A percentile compares a stretch with the other conserved stretches of the same genome.
Conservation (phyloP, 441 rosid species). For the Hura crepitans region DNA sequence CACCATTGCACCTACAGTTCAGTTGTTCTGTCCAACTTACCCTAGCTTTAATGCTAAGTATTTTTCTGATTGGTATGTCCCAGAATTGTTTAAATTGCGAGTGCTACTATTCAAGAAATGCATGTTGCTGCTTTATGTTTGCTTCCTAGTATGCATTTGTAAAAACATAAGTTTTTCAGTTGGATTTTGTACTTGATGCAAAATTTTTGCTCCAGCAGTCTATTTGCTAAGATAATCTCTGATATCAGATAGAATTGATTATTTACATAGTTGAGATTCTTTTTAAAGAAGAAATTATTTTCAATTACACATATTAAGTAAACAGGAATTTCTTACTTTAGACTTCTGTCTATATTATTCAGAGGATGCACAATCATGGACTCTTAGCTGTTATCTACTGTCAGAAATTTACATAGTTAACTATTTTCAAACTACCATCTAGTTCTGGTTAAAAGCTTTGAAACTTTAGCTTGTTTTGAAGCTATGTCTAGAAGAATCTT, state of each 20-base stretch:
- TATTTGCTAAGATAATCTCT: neutral
- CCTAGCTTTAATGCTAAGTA: slow-evolving; percentile 55
- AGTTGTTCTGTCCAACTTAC: slow-evolving; percentile 58
- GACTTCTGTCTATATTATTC: neutral
- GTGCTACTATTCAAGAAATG: neutral
- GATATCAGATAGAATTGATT: neutral
- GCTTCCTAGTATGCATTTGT: neutral
- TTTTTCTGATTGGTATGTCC: slow-evolving; percentile 66
- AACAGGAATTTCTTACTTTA: neutral
- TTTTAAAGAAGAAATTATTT: neutral
- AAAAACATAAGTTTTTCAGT: neutral
- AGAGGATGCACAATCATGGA: neutral
- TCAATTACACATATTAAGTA: neutral
- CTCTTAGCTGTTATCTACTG: neutral
- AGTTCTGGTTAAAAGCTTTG: neutral
- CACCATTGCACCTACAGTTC: slow-evolving; percentile 41
- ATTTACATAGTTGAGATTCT: neutral
- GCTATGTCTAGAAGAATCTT: neutral
- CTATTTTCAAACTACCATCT: slow-evolving; percentile 7
- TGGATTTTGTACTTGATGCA: neutral
- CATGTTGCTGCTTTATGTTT: neutral
- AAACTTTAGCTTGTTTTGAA: neutral
- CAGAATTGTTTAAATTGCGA: slow-evolving; percentile 14
- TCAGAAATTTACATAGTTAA: neutral
- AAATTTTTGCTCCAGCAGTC: neutral